Evolutionary conservation across 306 rosid species (phyloP).

Genomic region (Cyclanthera cordifolia): DNA sequence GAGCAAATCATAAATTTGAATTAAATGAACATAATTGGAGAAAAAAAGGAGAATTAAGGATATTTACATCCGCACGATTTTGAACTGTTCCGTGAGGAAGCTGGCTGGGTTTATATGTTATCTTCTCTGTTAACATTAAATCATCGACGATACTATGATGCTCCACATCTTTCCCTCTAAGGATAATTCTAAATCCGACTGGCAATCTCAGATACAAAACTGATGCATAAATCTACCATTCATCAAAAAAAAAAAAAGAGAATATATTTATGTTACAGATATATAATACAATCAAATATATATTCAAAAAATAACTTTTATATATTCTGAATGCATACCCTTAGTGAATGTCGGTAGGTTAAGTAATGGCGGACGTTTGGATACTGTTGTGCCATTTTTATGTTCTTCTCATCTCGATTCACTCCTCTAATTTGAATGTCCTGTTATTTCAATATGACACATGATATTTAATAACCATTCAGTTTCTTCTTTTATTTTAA

Average conservation of each 20-base stretch:
- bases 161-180: conserved; percentile 64
- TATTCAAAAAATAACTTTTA: background rate
- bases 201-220: conserved; percentile 79
- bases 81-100: conserved; percentile 35
- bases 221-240: conserved; percentile 65
- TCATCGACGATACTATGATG: conserved; percentile 92
- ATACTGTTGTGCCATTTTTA: conserved; percentile 65
- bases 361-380: conserved; percentile 80
- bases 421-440: conserved; percentile 92
- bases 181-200: conserved; percentile 58
- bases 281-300: too few relatives aligned
- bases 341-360: conserved; percentile 78
- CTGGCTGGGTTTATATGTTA: conserved; percentile 61
- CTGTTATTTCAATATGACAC: too few relatives aligned
- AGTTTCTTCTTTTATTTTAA: too few relatives aligned
- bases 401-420: conserved; percentile 80
- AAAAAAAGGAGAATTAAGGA: background rate
- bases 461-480: too few relatives aligned
- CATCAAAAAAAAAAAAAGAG: background rate
- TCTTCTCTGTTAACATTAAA: conserved; percentile 81
- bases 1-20: too few relatives aligned
- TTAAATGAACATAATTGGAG: background rate
- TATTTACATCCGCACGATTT: conserved; percentile 47
- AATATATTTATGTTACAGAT: background rate
- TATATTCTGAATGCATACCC: conserved; percentile 34